A percentile compares a stretch with the other conserved stretches of the same genome.
These are phyloP conservation scores for Marsdenia floribunda DNA, from an alignment of 257 asterid genomes.

Conservation along the genomic window DNA sequence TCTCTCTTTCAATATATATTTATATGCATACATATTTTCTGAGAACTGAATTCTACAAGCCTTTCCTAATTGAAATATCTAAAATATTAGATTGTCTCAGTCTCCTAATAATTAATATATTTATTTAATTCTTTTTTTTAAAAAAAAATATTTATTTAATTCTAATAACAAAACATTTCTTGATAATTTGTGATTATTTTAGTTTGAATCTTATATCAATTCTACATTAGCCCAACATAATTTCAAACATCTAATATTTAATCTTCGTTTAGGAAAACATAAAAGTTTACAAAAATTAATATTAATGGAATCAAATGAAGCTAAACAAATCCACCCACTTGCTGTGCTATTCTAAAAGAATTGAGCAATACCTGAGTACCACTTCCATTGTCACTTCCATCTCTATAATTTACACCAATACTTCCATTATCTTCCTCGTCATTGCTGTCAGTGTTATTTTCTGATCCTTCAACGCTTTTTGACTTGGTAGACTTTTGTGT, in stretches of 20 bases:
- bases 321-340: neutral
- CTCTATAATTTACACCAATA: conserved; percentile 28
- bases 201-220: neutral
- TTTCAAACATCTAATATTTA: neutral
- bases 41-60: neutral
- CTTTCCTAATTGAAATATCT: neutral
- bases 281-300: neutral
- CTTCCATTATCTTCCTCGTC: conserved; percentile 39
- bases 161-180: neutral
- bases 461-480: conserved; percentile 30
- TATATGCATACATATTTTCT: no score
- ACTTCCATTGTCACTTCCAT: conserved; percentile 48
- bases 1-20: no score
- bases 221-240: neutral
- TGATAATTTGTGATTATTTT: neutral
- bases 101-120: neutral
- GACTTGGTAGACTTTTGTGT: conserved; percentile 35
- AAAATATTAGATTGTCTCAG: neutral
- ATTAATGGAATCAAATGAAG: neutral
- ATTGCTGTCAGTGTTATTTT: conserved; percentile 28
- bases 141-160: neutral
- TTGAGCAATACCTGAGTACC: conserved; percentile 37
- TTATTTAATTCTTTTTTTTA: neutral
- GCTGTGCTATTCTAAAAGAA: neutral
- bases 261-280: neutral